Conservation (phyloP, 2,329 filamentous ascomycete species). For the Chaetothyriales sp. region DNA sequence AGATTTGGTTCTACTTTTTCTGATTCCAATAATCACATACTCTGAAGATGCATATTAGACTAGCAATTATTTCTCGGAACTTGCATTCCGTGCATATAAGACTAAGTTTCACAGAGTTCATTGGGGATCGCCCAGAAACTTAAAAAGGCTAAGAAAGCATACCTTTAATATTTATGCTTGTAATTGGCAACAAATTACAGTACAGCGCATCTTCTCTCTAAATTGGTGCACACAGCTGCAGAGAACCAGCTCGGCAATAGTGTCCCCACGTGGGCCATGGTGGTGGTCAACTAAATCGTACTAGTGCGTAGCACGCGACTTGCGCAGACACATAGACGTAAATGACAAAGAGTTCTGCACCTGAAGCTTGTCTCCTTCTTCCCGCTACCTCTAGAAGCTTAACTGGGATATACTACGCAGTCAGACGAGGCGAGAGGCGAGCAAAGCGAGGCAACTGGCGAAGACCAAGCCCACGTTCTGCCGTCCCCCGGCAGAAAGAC, state of each 20-base stretch:
- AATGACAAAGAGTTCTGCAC: neutral
- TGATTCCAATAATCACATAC: no score
- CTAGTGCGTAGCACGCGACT: neutral
- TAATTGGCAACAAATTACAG: no score
- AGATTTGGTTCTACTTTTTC: no score
- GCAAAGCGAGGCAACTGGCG: neutral
- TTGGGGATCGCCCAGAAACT: no score
- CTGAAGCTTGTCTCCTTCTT: neutral
- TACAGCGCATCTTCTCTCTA: no score
- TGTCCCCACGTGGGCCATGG: neutral
- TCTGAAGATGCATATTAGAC: no score
- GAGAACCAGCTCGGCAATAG: neutral
- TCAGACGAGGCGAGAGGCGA: neutral
- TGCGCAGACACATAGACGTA: neutral
- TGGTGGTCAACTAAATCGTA: neutral
- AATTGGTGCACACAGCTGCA: no score
- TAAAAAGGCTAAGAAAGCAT: no score
- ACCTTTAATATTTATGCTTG: no score
- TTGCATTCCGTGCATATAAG: no score
- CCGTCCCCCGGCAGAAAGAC: neutral
- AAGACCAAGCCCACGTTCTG: neutral
- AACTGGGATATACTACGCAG: neutral
- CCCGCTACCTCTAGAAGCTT: neutral
- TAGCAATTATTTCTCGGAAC: no score
- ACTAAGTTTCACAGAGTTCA: no score